A percentile compares a stretch with the other conserved stretches of the same genome.
Evolutionary conservation across 495 filamentous ascomycete species (phyloP).

Genomic region (Delitschia confertaspora): DNA sequence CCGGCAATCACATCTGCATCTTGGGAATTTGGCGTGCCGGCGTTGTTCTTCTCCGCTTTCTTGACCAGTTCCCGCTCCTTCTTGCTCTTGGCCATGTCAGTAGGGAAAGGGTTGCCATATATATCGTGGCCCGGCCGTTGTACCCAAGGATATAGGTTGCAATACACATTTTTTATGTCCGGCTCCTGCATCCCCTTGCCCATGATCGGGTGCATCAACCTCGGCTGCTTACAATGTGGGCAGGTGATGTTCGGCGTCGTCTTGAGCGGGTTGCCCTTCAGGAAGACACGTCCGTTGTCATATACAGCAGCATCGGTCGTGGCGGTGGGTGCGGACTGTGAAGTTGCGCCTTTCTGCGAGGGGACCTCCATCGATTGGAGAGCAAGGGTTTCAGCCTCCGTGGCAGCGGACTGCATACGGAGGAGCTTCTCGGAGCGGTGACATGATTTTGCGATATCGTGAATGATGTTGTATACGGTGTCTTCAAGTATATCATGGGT

Average conservation of each 20-base stretch:
- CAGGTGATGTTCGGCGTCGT: slow-evolving; percentile 61
- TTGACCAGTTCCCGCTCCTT: slow-evolving; percentile 38
- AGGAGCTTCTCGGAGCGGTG: slow-evolving; percentile 43
- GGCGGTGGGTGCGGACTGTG: slow-evolving; percentile 35
- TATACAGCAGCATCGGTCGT: slow-evolving; percentile 65
- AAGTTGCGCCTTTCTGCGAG: slow-evolving; percentile 30
- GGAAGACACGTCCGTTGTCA: slow-evolving; percentile 59
- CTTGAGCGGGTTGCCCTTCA: slow-evolving; percentile 68
- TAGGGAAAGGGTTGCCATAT: slow-evolving; percentile 67
- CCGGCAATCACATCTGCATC: slow-evolving; percentile 21
- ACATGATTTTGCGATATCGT: slow-evolving; percentile 36
- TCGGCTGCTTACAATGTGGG: slow-evolving; percentile 36
- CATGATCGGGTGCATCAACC: slow-evolving; percentile 34
- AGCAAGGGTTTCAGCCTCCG: slow-evolving; percentile 48
- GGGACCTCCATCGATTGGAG: slow-evolving; percentile 39
- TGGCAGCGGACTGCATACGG: slow-evolving; percentile 61
- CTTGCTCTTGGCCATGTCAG: slow-evolving; percentile 49
- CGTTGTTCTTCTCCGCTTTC: slow-evolving; percentile 27
- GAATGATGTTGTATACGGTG: slow-evolving; percentile 38
- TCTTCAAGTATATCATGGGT: slow-evolving; percentile 35
- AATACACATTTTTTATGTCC: slow-evolving; percentile 46
- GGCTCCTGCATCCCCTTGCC: slow-evolving; percentile 32
- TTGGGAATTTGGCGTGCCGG: slow-evolving; percentile 31
- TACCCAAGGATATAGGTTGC: slow-evolving; percentile 65
- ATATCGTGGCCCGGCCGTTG: slow-evolving; percentile 68